A percentile compares a stretch with the other conserved stretches of the same genome.
phyloP scores from a whole-genome alignment of 75 land plant species.

The Larix kaempferi region DNA sequence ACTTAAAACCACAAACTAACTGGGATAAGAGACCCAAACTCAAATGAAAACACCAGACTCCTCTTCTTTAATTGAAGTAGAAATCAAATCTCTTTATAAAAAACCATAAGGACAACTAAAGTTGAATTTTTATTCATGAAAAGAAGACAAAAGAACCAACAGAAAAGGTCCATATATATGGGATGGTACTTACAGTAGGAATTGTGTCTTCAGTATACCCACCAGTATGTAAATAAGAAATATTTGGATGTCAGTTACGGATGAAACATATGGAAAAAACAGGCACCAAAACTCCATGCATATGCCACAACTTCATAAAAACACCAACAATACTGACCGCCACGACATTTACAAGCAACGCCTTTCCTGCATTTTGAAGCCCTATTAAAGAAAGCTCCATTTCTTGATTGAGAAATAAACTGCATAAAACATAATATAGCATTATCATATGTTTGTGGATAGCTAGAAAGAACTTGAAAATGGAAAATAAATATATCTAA shows the following conservation, averaged over 20 bases:
- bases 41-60: not conserved
- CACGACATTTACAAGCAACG: conserved; percentile 88
- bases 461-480: not conserved
- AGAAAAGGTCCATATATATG: not conserved
- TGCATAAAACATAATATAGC: conserved; percentile 20
- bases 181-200: conserved; percentile 78
- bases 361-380: conserved; percentile 94
- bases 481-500: not conserved
- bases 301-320: not conserved
- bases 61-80: not conserved
- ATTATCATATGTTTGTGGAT: not conserved
- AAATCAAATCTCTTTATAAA: not conserved
- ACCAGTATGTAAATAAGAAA: conserved; percentile 63
- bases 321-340: conserved; percentile 55
- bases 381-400: conserved; percentile 94
- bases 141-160: not conserved
- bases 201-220: conserved; percentile 97
- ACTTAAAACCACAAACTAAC: not conserved
- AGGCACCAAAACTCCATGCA: not conserved
- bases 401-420: conserved; percentile 92
- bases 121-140: not conserved
- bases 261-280: not conserved
- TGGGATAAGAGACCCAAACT: not conserved
- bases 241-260: not conserved
- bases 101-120: not conserved